Evolutionary conservation across 371 early-diverging fungal species (phyloP).

Genomic region (Mortierella sp.): DNA sequence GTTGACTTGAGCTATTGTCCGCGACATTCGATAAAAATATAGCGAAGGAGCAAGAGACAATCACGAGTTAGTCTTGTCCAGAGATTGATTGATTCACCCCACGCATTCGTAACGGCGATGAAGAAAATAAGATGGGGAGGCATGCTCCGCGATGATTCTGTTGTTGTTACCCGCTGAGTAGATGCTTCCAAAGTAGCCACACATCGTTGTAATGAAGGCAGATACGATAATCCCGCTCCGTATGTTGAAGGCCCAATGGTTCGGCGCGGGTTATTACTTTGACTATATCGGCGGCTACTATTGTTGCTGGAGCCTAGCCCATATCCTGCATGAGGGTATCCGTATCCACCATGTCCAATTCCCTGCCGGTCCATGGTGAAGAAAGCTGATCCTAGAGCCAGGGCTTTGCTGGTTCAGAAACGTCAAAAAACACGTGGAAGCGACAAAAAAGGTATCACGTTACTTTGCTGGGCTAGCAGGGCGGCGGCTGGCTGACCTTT

Average conservation of each 20-base stretch:
- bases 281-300: neutral
- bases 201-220: conserved; percentile 28
- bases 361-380: neutral
- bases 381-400: neutral
- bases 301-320: neutral
- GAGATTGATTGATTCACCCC: no score
- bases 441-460: neutral
- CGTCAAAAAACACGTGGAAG: neutral
- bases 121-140: neutral
- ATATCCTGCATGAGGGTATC: neutral
- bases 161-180: conserved; percentile 17
- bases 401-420: neutral
- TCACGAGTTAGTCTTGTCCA: no score
- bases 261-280: neutral
- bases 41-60: no score
- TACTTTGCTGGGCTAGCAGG: neutral
- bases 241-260: neutral
- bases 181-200: conserved; percentile 31
- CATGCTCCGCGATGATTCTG: neutral
- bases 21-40: no score
- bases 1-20: conserved; percentile 27
- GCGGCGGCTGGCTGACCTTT: no score
- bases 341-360: neutral
- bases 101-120: no score
- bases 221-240: neutral